Evolutionary conservation across 23 red algal species (phyloP).

Genomic region (Cyanidiococcus yangmingshanensis): DNA sequence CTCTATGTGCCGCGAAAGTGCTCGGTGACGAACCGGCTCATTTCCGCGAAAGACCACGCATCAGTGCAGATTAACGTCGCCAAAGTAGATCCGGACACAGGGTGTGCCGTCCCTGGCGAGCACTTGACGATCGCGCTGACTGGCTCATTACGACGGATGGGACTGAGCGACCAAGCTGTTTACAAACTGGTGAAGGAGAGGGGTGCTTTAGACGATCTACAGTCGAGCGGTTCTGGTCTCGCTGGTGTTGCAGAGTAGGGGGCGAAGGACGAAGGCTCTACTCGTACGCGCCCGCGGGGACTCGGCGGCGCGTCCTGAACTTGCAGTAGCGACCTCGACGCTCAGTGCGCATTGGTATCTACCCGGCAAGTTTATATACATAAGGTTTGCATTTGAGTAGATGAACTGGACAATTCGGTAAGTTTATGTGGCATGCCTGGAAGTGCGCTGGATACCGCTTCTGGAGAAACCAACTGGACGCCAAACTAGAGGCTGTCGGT

Average conservation of each 20-base stretch:
- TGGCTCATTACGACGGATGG: slow-evolving; percentile 78
- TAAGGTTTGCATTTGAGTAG: no score
- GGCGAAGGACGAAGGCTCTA: no score
- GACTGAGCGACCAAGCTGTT: slow-evolving; percentile 70
- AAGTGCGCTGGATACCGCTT: no score
- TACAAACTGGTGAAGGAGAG: slow-evolving; percentile 59
- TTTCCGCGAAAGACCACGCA: slow-evolving; percentile 93
- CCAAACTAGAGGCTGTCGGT: no score
- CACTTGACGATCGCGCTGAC: slow-evolving; percentile 73
- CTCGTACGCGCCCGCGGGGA: no score
- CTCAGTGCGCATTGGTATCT: no score
- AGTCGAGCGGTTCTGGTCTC: neutral
- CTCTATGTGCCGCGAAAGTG: slow-evolving; percentile 98
- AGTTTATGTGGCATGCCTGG: no score
- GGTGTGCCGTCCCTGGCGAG: slow-evolving; percentile 55
- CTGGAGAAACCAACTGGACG: no score
- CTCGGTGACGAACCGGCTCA: slow-evolving; percentile 77
- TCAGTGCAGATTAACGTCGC: slow-evolving; percentile 89
- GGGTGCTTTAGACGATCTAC: slow-evolving; percentile 39
- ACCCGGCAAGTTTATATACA: no score
- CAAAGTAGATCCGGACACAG: slow-evolving; percentile 71
- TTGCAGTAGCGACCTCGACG: no score
- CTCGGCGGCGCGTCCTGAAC: no score
- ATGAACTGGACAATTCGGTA: no score
- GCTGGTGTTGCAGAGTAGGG: neutral